A percentile compares a stretch with the other conserved stretches of the same genome.
Conservation (phyloP, 257 asterid species). For the Mitragyna speciosa region DNA sequence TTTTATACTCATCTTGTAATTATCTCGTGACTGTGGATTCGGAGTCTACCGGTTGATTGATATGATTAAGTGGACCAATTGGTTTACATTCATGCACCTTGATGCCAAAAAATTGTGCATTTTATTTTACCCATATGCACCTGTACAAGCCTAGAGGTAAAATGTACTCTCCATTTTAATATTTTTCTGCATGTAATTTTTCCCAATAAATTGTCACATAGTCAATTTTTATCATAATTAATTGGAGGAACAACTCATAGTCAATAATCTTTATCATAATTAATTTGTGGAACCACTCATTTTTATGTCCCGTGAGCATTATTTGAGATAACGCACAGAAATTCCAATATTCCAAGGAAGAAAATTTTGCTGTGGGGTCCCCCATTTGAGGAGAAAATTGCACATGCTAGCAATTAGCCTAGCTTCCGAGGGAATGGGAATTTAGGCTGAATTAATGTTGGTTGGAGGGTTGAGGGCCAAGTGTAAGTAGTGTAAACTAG, state of each 20-base stretch:
- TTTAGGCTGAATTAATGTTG: constrained; percentile 20
- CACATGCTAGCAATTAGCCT: neutral
- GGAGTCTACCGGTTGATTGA: neutral
- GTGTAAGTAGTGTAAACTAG: neutral
- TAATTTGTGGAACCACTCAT: too few relatives aligned
- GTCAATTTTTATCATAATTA: too few relatives aligned
- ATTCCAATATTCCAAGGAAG: neutral
- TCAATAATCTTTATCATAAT: too few relatives aligned
- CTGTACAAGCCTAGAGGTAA: neutral
- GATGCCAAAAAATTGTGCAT: neutral
- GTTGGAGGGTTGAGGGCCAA: constrained; percentile 11
- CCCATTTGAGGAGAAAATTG: neutral
- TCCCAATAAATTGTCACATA: too few relatives aligned
- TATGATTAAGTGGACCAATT: too few relatives aligned
- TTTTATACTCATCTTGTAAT: too few relatives aligned
- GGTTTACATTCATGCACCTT: neutral
- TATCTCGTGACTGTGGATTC: neutral
- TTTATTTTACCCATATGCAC: too few relatives aligned
- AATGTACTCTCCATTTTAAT: neutral
- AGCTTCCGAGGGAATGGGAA: constrained; percentile 37
- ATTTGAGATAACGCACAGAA: constrained; percentile 36
- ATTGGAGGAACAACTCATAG: too few relatives aligned
- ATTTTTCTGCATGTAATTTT: too few relatives aligned
- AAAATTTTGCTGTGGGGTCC: neutral
- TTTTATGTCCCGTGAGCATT: constrained; percentile 9